Conservation (phyloP, 2,329 filamentous ascomycete genomes). For the Hortaea werneckii region DNA sequence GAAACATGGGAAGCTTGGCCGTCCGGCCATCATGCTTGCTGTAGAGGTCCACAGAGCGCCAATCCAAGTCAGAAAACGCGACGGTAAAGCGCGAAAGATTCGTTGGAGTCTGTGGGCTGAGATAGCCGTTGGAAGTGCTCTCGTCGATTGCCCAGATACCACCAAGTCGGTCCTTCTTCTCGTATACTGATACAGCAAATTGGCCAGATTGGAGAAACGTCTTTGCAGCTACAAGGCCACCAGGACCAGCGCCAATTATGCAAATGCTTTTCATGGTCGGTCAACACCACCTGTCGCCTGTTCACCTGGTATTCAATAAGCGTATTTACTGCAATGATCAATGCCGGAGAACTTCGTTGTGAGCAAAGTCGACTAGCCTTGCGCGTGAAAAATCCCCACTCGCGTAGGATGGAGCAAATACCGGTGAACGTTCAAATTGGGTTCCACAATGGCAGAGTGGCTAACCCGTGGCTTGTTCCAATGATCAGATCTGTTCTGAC, state of each 20-base stretch:
- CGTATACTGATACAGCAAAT: constrained; percentile 63
- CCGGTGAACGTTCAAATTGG: no score
- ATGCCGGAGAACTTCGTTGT: no score
- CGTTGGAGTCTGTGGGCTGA: constrained; percentile 49
- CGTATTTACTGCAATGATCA: no score
- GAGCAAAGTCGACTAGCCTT: no score
- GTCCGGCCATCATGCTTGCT: constrained; percentile 6
- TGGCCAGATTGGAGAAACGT: constrained; percentile 51
- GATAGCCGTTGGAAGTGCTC: constrained; percentile 39
- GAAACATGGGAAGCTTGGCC: constrained; percentile 47
- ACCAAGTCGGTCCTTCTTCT: constrained; percentile 54
- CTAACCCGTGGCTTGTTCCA: no score
- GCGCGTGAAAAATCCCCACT: no score
- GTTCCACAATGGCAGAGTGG: no score
- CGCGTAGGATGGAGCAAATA: no score
- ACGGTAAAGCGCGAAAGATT: constrained; percentile 74
- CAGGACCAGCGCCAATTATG: constrained; percentile 36
- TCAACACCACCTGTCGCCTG: background rate
- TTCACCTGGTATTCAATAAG: no score
- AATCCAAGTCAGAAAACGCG: constrained; percentile 53
- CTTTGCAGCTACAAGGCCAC: constrained; percentile 45
- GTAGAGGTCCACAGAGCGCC: constrained; percentile 41
- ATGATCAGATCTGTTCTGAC: no score
- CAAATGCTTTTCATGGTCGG: constrained; percentile 21
- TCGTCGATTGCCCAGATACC: constrained; percentile 60